phyloP scores from a whole-genome alignment of 2,329 filamentous ascomycete species.

The Ampelomyces quisqualis region DNA sequence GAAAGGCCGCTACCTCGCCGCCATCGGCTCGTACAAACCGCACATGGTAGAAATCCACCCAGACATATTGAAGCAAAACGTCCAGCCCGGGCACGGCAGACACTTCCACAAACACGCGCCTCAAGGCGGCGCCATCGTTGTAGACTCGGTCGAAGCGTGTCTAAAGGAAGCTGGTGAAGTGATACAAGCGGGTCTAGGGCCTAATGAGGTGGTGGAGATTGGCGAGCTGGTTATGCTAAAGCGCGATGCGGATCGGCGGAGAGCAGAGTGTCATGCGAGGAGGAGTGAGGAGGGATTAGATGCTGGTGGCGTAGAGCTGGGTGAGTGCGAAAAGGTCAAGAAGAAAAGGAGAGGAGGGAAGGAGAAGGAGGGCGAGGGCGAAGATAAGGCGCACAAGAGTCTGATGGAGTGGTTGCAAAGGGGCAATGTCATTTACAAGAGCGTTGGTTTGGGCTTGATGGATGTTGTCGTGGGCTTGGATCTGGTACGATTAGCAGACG shows the following conservation, averaged over 20 bases:
- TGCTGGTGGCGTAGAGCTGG: constrained; percentile 73
- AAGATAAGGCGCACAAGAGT: constrained; percentile 40
- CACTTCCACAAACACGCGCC: constrained; percentile 67
- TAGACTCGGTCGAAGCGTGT: constrained; percentile 73
- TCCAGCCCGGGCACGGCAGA: constrained; percentile 53
- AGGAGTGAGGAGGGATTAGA: constrained; percentile 49
- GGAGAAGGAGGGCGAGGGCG: constrained; percentile 19
- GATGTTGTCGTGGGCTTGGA: constrained; percentile 64
- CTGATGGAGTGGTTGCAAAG: constrained; percentile 61
- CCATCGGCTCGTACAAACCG: constrained; percentile 68
- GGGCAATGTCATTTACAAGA: constrained; percentile 70
- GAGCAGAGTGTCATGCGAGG: constrained; percentile 30
- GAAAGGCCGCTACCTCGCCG: constrained; percentile 71
- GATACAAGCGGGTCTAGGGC: constrained; percentile 71
- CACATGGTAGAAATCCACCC: constrained; percentile 83
- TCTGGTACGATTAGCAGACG: constrained; percentile 58
- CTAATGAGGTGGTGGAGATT: constrained; percentile 79
- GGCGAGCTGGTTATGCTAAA: constrained; percentile 75
- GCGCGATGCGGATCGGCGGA: constrained; percentile 50
- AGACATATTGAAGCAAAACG: constrained; percentile 68
- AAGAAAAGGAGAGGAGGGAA: constrained; percentile 54
- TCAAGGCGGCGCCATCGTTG: constrained; percentile 61
- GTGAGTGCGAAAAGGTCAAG: constrained; percentile 68
- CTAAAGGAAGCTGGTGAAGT: constrained; percentile 85
- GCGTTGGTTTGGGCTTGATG: constrained; percentile 68